Conservation (phyloP, 371 early-diverging fungal species). For the Gilbertella persicaria region DNA sequence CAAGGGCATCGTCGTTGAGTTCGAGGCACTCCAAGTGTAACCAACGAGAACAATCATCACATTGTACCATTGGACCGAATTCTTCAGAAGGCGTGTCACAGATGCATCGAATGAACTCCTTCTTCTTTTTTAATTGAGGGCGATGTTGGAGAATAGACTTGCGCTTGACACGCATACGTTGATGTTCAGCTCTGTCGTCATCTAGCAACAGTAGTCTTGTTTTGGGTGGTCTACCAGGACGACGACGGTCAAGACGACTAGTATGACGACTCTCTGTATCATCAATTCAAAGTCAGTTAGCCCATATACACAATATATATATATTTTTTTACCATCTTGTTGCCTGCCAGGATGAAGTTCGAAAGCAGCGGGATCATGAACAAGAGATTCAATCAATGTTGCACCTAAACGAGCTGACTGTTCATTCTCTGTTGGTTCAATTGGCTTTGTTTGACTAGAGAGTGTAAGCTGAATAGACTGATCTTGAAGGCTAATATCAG, state of each 20-base stretch:
- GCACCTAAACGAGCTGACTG: slow-evolving; percentile 22
- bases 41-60: slow-evolving; percentile 57
- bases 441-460: background rate
- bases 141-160: slow-evolving; percentile 5
- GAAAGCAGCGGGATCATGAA: slow-evolving; percentile 16
- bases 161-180: slow-evolving; percentile 3
- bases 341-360: slow-evolving; percentile 4
- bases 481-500: slow-evolving; percentile 10
- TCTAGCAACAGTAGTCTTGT: background rate
- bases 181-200: slow-evolving; percentile 1
- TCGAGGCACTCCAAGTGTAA: slow-evolving; percentile 59
- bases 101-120: slow-evolving; percentile 39
- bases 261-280: slow-evolving; percentile 1
- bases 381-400: slow-evolving; percentile 32
- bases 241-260: slow-evolving; percentile 16
- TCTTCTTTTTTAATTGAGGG: slow-evolving; percentile 9
- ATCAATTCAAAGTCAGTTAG: slow-evolving; percentile 14
- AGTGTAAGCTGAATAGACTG: background rate
- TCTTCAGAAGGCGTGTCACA: slow-evolving; percentile 55
- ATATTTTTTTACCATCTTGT: slow-evolving; percentile 4
- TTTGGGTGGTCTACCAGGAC: slow-evolving; percentile 29
- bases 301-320: slow-evolving; percentile 3
- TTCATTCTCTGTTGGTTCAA: background rate
- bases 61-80: slow-evolving; percentile 58
- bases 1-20: slow-evolving; percentile 42